Percentiles rank a stretch among this genome's conserved stretches.
These are phyloP conservation scores for Penicillium glabrum DNA, from an alignment of 2,329 filamentous ascomycete species.

Conservation along the genomic window DNA sequence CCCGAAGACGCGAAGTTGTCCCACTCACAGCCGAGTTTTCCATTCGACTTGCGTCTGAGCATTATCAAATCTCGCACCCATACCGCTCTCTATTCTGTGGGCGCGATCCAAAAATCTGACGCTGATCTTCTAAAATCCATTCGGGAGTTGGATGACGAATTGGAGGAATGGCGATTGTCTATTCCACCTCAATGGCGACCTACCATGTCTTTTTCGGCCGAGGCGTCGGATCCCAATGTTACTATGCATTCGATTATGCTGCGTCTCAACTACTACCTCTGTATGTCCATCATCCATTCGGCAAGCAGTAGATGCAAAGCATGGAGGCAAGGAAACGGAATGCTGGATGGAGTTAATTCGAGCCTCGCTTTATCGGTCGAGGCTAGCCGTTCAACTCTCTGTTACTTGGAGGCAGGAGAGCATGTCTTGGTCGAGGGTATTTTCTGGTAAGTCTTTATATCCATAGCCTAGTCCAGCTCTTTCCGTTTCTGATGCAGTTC, in stretches of 20 bases:
- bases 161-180: conserved; percentile 56
- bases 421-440: conserved; percentile 47
- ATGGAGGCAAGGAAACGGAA: conserved; percentile 34
- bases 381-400: conserved; percentile 56
- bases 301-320: conserved; percentile 54
- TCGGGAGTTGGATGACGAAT: conserved; percentile 56
- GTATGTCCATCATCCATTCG: conserved; percentile 57
- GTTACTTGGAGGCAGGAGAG: conserved; percentile 48
- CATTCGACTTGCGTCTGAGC: conserved; percentile 51
- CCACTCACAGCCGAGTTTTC: conserved; percentile 36
- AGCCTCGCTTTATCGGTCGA: conserved; percentile 56
- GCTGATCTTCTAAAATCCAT: conserved; percentile 57
- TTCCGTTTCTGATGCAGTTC: not conserved
- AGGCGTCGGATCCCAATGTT: conserved; percentile 32
- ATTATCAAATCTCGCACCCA: conserved; percentile 55
- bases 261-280: conserved; percentile 57
- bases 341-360: conserved; percentile 52
- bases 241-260: conserved; percentile 52
- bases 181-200: conserved; percentile 50
- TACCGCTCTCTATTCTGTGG: conserved; percentile 51
- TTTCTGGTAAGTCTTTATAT: conserved; percentile 48
- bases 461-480: not conserved
- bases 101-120: conserved; percentile 52
- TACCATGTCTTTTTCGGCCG: conserved; percentile 45
- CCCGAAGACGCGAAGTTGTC: conserved; percentile 21